A percentile compares a stretch with the other conserved stretches of the same genome.
Conservation (phyloP, 2,329 filamentous ascomycete genomes). For the Dactylonectria macrodidyma region DNA sequence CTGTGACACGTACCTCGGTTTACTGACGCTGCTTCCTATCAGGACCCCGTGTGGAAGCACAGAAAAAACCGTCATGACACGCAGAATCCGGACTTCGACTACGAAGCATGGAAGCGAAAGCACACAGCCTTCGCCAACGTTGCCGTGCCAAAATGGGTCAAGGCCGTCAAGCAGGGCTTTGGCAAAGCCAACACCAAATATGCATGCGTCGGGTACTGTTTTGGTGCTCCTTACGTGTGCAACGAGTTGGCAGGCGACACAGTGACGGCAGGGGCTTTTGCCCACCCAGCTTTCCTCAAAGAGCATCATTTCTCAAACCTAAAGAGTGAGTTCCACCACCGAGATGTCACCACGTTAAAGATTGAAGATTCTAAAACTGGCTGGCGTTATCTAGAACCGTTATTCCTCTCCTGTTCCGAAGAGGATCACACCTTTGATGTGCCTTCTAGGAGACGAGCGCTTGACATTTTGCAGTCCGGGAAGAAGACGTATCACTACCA, state of each 20-base stretch:
- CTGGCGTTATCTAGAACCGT: slow-evolving; percentile 49
- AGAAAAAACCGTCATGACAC: slow-evolving; percentile 42
- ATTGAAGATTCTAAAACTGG: too few relatives aligned
- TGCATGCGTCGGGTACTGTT: not conserved
- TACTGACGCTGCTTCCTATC: not conserved
- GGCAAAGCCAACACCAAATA: slow-evolving; percentile 50
- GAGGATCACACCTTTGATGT: slow-evolving; percentile 60
- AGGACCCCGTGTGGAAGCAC: slow-evolving; percentile 62
- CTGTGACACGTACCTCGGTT: not conserved
- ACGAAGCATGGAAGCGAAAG: slow-evolving; percentile 63
- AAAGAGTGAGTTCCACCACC: slow-evolving; percentile 48
- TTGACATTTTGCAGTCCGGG: slow-evolving; percentile 58
- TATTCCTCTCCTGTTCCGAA: slow-evolving; percentile 63
- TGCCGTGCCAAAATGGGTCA: slow-evolving; percentile 61
- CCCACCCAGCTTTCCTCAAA: slow-evolving; percentile 65
- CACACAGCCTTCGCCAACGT: slow-evolving; percentile 59
- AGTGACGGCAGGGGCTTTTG: slow-evolving; percentile 63
- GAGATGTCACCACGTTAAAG: not conserved
- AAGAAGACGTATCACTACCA: slow-evolving; percentile 72
- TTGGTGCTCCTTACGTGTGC: slow-evolving; percentile 36
- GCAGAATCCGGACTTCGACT: slow-evolving; percentile 59
- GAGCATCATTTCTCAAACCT: slow-evolving; percentile 60
- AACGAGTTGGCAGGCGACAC: slow-evolving; percentile 55
- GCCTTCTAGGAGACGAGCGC: slow-evolving; percentile 55
- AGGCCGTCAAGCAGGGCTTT: slow-evolving; percentile 54